These are phyloP conservation scores for Purpureocillium lavendulum DNA, from an alignment of 2,329 filamentous ascomycete genomes.

Conservation along the genomic window DNA sequence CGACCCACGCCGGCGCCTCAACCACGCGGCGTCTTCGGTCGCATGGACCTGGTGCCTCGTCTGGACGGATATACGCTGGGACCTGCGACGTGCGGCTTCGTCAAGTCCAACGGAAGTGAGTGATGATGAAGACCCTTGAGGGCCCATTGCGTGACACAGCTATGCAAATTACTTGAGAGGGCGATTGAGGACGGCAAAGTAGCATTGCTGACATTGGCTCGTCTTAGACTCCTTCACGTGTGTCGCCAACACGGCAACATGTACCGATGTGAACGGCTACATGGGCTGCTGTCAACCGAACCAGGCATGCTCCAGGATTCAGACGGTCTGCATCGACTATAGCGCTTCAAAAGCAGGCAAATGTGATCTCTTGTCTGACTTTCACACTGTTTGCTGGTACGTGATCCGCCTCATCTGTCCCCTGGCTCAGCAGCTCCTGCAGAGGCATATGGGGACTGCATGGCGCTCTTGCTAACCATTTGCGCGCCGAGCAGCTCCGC, in stretches of 20 bases:
- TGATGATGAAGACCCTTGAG: neutral
- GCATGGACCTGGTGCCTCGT: slow-evolving; percentile 19
- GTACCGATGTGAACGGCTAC: slow-evolving; percentile 14
- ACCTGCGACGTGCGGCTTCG: slow-evolving; percentile 22
- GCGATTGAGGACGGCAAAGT: too few relatives aligned
- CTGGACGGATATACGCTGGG: slow-evolving; percentile 18
- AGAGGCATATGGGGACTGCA: too few relatives aligned
- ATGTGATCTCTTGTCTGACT: slow-evolving; percentile 18
- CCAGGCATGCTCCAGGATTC: slow-evolving; percentile 18
- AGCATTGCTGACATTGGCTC: neutral
- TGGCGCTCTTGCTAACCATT: neutral
- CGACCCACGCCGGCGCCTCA: slow-evolving; percentile 20
- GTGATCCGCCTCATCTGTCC: slow-evolving; percentile 2
- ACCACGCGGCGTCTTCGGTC: slow-evolving; percentile 12
- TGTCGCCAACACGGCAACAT: slow-evolving; percentile 15
- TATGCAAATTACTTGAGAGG: too few relatives aligned
- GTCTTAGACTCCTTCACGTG: slow-evolving; percentile 20
- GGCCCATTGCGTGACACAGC: neutral
- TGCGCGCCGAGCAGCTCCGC: neutral
- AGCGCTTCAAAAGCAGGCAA: slow-evolving; percentile 11
- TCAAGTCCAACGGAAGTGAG: slow-evolving; percentile 18
- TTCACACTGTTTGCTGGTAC: slow-evolving; percentile 27
- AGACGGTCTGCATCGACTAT: slow-evolving; percentile 24
- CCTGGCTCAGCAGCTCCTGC: too few relatives aligned
- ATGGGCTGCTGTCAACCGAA: slow-evolving; percentile 23